A percentile compares a stretch with the other conserved stretches of the same genome.
These are phyloP conservation scores for Tilletia horrida DNA, from an alignment of 1,284 basidiomycete species.

Conservation along the genomic window DNA sequence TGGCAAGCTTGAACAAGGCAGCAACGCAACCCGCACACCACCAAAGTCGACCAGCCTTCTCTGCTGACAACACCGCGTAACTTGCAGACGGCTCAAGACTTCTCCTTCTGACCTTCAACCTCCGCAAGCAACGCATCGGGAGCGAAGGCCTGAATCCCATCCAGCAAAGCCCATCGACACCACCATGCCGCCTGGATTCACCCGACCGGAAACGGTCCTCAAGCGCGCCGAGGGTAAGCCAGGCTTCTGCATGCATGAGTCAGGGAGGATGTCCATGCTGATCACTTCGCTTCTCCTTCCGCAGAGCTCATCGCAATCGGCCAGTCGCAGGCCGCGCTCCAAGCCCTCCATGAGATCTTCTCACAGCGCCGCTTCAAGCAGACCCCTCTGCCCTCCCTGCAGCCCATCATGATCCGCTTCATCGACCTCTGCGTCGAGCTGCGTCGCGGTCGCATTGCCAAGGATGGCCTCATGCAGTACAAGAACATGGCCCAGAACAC, in stretches of 20 bases:
- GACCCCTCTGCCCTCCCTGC: conserved; percentile 80
- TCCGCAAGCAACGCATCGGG: background rate
- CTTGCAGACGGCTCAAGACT: conserved; percentile 15
- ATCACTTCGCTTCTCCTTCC: conserved; percentile 11
- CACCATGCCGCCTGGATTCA: conserved; percentile 16
- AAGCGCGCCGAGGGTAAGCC: conserved; percentile 48
- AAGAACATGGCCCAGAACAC: conserved; percentile 77
- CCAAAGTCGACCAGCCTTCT: background rate
- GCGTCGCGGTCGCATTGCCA: conserved; percentile 86
- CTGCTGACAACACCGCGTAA: background rate
- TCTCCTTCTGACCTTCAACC: no score
- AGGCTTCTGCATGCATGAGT: conserved; percentile 1
- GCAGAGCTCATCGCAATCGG: conserved; percentile 77
- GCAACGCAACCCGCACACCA: no score
- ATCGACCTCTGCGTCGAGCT: conserved; percentile 93
- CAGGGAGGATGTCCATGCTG: background rate
- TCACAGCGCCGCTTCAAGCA: conserved; percentile 88
- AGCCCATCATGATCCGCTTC: conserved; percentile 87
- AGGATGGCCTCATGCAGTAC: conserved; percentile 81
- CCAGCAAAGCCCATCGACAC: background rate
- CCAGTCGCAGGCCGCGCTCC: conserved; percentile 80
- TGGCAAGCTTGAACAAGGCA: no score
- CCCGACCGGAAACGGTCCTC: conserved; percentile 78
- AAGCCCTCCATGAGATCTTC: conserved; percentile 87
- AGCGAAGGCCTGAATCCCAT: background rate